Base-by-base conservation (phyloP, 2,329 filamentous ascomycete species). In the Aspergillus bombycis region DNA sequence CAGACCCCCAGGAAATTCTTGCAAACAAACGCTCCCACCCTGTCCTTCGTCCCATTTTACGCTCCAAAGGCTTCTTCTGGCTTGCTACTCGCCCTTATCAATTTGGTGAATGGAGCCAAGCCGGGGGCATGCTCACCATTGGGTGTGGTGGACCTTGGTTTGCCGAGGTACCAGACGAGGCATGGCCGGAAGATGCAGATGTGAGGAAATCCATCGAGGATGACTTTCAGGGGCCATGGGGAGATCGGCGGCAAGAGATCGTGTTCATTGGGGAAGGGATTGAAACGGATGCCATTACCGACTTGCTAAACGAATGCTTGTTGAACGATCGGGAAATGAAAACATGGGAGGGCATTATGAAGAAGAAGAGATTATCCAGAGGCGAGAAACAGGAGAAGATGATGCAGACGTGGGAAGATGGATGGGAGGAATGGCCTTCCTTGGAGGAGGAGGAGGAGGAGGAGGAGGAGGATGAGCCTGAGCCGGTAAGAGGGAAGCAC, bases 201-300 rank as follows among this genome's bases (percentile, higher is more conserved):
- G 83, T 85, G 2, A 70, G 78, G 28, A 73, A 78, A 48, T 81
- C 82, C 12, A 84, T 86, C 46, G 73, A 77, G 58, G 78, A 83
- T 36, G 83, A 86, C 62, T 85, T 86, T 58, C 73, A 79, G 34
- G 78, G 76, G 5, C 76, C 78, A 10, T 92, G 89, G 88, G 89
- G 88, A 0, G 90, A 92, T 68, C 82, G 89, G 1, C 81, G 89
- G 2, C 89, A 92, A 72, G 90, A 92, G 73, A 73, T 92, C 8
- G 90, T 92, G 3, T 90, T 92, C 64, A 92, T 93, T 62, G 90
- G 90, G 0, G 88, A 91, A 74, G 82, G 82, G 6, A 80, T 92
- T 16, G 82, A 91, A 57, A 71, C 81, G 1, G 71, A 74, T 6
- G 81, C 78, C 0, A 77, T 92, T 19, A 84, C 82, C 28, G 76